Conservation (phyloP, 2,329 filamentous ascomycete genomes). For the Ceratocystis lukuohia region DNA sequence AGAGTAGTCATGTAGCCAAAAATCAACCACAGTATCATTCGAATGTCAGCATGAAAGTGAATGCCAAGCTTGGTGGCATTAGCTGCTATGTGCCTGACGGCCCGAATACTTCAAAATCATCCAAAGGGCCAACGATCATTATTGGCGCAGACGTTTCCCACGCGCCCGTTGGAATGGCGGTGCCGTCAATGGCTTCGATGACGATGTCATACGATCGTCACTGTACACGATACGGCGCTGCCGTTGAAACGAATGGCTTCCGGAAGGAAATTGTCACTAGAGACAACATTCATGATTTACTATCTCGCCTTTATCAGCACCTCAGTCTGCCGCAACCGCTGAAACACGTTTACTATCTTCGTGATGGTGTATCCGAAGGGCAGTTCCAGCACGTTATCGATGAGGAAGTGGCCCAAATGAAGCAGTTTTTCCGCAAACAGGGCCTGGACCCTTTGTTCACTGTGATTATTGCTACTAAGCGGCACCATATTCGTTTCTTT, state of each 20-base stretch:
- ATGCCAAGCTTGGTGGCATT: conserved; percentile 80
- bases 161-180: conserved; percentile 50
- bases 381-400: conserved; percentile 71
- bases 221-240: conserved; percentile 62
- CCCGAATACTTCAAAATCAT: conserved; percentile 17
- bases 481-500: conserved; percentile 89
- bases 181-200: conserved; percentile 73
- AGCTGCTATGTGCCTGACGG: conserved; percentile 40
- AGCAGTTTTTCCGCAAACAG: conserved; percentile 37
- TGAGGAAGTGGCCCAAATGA: conserved; percentile 63
- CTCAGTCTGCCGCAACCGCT: neutral
- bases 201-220: conserved; percentile 64
- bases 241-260: conserved; percentile 69
- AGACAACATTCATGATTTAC: conserved; percentile 50
- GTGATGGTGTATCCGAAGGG: conserved; percentile 81
- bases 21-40: conserved; percentile 66
- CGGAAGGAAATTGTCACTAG: conserved; percentile 66
- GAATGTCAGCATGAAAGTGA: conserved; percentile 94
- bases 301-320: conserved; percentile 51
- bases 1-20: conserved; percentile 59
- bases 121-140: conserved; percentile 48
- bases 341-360: conserved; percentile 62
- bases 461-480: conserved; percentile 80
- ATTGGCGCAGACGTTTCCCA: conserved; percentile 90
- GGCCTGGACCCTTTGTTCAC: conserved; percentile 52